phyloP scores from a whole-genome alignment of 495 filamentous ascomycete species.

The Penicillium crystallinum region DNA sequence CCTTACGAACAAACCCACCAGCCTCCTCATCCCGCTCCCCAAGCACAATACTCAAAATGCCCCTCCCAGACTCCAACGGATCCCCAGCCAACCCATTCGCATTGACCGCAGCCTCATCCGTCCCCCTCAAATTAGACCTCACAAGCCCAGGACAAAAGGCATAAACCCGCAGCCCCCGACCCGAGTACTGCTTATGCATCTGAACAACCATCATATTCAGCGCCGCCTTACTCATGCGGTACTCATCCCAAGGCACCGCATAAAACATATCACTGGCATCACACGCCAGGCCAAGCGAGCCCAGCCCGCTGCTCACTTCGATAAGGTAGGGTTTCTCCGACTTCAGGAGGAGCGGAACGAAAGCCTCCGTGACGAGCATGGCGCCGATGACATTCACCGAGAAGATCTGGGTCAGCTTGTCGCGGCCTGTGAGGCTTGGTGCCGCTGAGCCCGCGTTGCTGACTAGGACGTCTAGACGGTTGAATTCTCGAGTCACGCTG shows the following conservation, averaged over 20 bases:
- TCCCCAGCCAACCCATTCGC: conserved; percentile 22
- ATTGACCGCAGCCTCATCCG: conserved; percentile 17
- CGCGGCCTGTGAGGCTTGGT: conserved; percentile 12
- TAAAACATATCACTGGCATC: conserved; percentile 22
- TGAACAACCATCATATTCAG: conserved; percentile 35
- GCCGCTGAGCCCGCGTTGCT: conserved; percentile 30
- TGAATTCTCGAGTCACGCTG: conserved; percentile 15
- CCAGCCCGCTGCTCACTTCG: conserved; percentile 33
- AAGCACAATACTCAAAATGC: conserved; percentile 24
- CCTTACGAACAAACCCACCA: conserved; percentile 23
- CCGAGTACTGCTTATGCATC: conserved; percentile 6
- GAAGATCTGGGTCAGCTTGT: conserved; percentile 24
- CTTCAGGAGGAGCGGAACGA: conserved; percentile 34
- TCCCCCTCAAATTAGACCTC: conserved; percentile 28
- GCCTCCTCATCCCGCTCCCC: conserved; percentile 28
- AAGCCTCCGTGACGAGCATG: conserved; percentile 31
- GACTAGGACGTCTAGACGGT: conserved; percentile 29
- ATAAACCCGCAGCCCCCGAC: conserved; percentile 14
- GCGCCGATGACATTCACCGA: conserved; percentile 36
- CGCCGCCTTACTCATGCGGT: conserved; percentile 41
- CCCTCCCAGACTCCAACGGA: conserved; percentile 21
- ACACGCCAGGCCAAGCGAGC: conserved; percentile 27
- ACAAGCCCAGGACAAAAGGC: conserved; percentile 21
- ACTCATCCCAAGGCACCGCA: conserved; percentile 17
- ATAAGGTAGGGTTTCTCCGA: conserved; percentile 32